Conservation (phyloP, 306 rosid genomes). For the Cicer pinnatifidum region DNA sequence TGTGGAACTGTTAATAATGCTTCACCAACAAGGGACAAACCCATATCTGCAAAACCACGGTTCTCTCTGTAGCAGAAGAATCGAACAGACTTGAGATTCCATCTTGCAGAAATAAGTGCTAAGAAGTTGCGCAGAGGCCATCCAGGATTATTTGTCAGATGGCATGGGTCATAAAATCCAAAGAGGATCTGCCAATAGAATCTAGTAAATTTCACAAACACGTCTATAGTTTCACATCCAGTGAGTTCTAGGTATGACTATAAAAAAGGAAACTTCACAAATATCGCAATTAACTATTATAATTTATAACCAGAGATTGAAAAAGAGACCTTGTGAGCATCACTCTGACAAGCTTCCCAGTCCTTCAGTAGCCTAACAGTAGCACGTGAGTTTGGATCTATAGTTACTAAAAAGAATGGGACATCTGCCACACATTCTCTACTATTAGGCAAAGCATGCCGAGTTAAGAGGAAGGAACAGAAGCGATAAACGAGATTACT, state of each 20-base stretch:
- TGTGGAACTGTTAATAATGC: constrained; percentile 63
- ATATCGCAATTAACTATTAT: constrained; percentile 31
- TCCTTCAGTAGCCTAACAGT: constrained; percentile 75
- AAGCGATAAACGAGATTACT: not conserved
- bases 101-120: constrained; percentile 73
- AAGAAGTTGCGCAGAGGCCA: constrained; percentile 97
- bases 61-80: constrained; percentile 91
- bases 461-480: constrained; percentile 30
- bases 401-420: constrained; percentile 75
- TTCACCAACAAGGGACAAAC: constrained; percentile 81
- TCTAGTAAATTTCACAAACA: constrained; percentile 41
- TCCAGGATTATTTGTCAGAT: constrained; percentile 87
- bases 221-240: constrained; percentile 31
- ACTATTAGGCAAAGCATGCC: constrained; percentile 37
- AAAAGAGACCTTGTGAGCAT: constrained; percentile 67
- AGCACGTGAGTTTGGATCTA: constrained; percentile 65
- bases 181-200: constrained; percentile 72
- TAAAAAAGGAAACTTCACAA: constrained; percentile 33
- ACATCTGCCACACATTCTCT: constrained; percentile 62
- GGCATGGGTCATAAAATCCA: constrained; percentile 97
- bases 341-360: constrained; percentile 67
- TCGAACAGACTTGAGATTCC: constrained; percentile 75
- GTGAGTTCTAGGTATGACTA: constrained; percentile 32
- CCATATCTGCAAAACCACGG: constrained; percentile 92
- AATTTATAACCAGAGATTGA: constrained; percentile 44